Evolutionary conservation across 768 basidiomycete species (phyloP), one percentile per base, ranked within the genome.

Genomic region (Saitozyma podzolica): DNA sequence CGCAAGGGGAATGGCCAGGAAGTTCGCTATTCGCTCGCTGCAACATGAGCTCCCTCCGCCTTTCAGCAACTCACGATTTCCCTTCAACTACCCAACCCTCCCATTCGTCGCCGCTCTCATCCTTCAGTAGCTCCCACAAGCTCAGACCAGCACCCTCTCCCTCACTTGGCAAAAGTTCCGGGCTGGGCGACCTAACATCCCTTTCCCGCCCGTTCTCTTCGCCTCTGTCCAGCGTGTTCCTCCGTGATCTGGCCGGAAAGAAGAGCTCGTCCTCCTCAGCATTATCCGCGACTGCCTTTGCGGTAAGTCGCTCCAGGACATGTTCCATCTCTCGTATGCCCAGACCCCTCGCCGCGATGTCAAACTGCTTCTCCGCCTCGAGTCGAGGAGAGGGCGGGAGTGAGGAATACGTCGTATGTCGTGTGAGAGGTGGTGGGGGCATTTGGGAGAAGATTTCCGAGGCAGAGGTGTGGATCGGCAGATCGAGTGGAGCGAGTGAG

Each of bases 11-110:
- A 98, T 92, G 56, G 85, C 88, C 61, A 99, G 80, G 76, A 98
- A 99, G 80, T 98, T 98, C 76, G 91, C 89, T 59, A 99, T 93
- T 13, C 96, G 84, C 74, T 98, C 95, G 89, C 92, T 77, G 59
- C 20, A 50, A 42, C 45, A 40, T 11, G 13, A 9, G 11, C 11
- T 10, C 6, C 16, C 14, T 9, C 9, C 40, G 6, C 40, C 55
- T 16, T 20, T 3, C 29, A 13, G 51, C 39, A 55, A 58, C 69
- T 59, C 17, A 77, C 13, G 45, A 47, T 47, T 77, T 79, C 6
- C 78, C 74, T 20, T 79, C 76, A 0, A 79, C 73, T 2, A 72
- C 56, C 63, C 75, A 77, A 4, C 70, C 72, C 20, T 76, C 72
- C 72, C 72, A 72, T 19, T 72, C 72, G 41, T 79, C 78, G 1